Percentiles rank a stretch among this genome's conserved stretches.
These are phyloP conservation scores for Pseudocercospora cruenta DNA, from an alignment of 2,329 filamentous ascomycete species.

Conservation along the genomic window DNA sequence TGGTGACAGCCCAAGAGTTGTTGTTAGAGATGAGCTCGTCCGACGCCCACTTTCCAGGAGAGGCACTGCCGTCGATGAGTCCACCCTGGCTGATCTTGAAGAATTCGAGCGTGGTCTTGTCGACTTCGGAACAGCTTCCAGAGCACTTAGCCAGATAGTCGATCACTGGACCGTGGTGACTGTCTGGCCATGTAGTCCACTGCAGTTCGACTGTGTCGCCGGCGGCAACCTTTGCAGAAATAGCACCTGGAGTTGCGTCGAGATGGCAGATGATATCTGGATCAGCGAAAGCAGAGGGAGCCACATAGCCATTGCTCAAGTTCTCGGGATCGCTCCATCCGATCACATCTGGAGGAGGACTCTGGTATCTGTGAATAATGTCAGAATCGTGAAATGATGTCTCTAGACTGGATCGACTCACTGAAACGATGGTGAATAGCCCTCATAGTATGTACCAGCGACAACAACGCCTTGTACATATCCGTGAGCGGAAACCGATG, in stretches of 20 bases:
- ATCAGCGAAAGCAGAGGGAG: slow-evolving; percentile 27
- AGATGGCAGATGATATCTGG: slow-evolving; percentile 52
- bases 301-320: slow-evolving; percentile 45
- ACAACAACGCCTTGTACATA: slow-evolving; percentile 50
- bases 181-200: slow-evolving; percentile 69
- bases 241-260: slow-evolving; percentile 54
- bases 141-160: slow-evolving; percentile 64
- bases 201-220: slow-evolving; percentile 62
- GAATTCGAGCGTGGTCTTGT: slow-evolving; percentile 59
- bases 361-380: slow-evolving; percentile 32
- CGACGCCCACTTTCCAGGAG: slow-evolving; percentile 58
- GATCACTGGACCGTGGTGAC: slow-evolving; percentile 66
- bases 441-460: slow-evolving; percentile 52
- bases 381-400: background rate
- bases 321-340: slow-evolving; percentile 58
- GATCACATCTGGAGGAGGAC: slow-evolving; percentile 45
- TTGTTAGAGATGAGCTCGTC: slow-evolving; percentile 56
- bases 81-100: slow-evolving; percentile 67
- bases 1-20: slow-evolving; percentile 54
- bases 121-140: slow-evolving; percentile 59
- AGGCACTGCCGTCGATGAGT: slow-evolving; percentile 49
- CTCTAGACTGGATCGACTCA: background rate
- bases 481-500: slow-evolving; percentile 52
- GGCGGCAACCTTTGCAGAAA: slow-evolving; percentile 61
- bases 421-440: slow-evolving; percentile 49